phyloP scores from a whole-genome alignment of 768 basidiomycete species.

The Piloderma croceum region DNA sequence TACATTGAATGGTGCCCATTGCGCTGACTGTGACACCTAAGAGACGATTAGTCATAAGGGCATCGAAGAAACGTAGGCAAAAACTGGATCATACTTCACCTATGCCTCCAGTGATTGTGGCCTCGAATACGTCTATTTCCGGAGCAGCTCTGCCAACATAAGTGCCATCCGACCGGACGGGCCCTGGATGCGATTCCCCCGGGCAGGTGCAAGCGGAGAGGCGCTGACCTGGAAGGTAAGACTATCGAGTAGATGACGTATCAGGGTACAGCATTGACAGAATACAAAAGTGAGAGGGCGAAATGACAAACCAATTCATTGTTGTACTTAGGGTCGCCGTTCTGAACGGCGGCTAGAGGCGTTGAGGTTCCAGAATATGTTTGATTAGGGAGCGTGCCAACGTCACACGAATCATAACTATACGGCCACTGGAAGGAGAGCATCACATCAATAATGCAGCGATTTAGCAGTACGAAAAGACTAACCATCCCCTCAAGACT shows the following conservation, averaged over 20 bases:
- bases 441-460: constrained; percentile 5
- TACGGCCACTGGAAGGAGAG: constrained; percentile 41
- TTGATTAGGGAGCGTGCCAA: constrained; percentile 53
- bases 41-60: neutral
- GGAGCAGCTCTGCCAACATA: constrained; percentile 49
- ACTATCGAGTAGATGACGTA: constrained; percentile 15
- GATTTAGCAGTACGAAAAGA: constrained; percentile 1
- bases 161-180: constrained; percentile 37
- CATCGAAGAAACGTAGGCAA: neutral
- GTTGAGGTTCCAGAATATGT: constrained; percentile 38
- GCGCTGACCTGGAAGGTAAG: constrained; percentile 50
- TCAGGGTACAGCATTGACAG: neutral
- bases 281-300: neutral
- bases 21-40: constrained; percentile 33
- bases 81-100: constrained; percentile 15
- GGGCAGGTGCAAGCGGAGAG: constrained; percentile 53
- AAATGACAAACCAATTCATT: constrained; percentile 14
- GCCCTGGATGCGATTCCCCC: constrained; percentile 54
- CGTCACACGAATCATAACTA: constrained; percentile 45
- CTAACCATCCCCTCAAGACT: constrained; percentile 58
- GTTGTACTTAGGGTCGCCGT: constrained; percentile 31
- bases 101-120: constrained; percentile 25
- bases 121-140: constrained; percentile 57
- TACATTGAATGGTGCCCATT: constrained; percentile 21
- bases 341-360: constrained; percentile 41